Conservation (phyloP, 2,329 filamentous ascomycete genomes). For the Clonostachys sp. region DNA sequence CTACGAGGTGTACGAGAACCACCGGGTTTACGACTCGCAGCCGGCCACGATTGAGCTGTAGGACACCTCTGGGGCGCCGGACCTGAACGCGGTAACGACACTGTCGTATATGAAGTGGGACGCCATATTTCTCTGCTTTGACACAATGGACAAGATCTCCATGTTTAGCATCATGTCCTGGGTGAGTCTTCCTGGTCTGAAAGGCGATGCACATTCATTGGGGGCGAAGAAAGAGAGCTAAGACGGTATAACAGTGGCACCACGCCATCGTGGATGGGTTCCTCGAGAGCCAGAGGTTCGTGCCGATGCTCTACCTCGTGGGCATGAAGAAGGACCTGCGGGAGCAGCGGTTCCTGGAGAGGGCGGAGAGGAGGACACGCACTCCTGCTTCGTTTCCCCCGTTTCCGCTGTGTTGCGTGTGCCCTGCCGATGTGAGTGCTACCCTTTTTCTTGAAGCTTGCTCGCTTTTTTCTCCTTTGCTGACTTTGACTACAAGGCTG, state of each 20-base stretch:
- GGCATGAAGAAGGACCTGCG: conserved; percentile 27
- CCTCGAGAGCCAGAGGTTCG: conserved; percentile 5
- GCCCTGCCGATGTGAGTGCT: conserved; percentile 16
- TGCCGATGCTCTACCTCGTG: conserved; percentile 21
- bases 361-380: neutral
- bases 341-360: conserved; percentile 5
- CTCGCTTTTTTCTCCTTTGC: neutral
- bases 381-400: conserved; percentile 5
- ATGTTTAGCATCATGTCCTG: conserved; percentile 26
- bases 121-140: conserved; percentile 30
- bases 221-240: neutral
- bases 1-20: conserved; percentile 26
- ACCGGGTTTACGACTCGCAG: conserved; percentile 13
- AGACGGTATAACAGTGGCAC: conserved; percentile 17
- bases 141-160: conserved; percentile 24
- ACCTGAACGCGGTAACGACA: conserved; percentile 24
- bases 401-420: conserved; percentile 21
- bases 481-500: conserved; percentile 13
- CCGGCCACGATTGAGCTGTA: conserved; percentile 25
- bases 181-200: conserved; percentile 13
- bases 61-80: conserved; percentile 32
- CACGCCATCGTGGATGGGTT: conserved; percentile 19
- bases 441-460: neutral
- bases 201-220: neutral
- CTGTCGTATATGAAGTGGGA: conserved; percentile 29